Base-by-base conservation (phyloP, 2,329 filamentous ascomycete genomes). In the Chrysoporthe deuterocubensis region DNA sequence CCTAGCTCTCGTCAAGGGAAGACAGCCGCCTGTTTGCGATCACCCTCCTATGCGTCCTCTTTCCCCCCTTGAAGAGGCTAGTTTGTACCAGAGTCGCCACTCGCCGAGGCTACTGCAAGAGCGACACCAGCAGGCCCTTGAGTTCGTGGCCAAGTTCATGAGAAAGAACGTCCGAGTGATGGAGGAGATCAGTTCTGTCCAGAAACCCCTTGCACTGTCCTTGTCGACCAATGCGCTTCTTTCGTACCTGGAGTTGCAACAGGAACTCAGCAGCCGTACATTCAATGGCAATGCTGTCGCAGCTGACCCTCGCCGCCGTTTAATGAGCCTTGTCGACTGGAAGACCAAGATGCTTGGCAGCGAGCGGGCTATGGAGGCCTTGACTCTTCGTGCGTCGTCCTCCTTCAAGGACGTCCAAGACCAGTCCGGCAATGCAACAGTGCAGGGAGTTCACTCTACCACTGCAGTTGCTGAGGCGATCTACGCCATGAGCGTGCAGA, bases 81-180 rank as follows among this genome's bases (percentile, higher is more conserved):
- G 76, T 4, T 71, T 75, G 3, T 78, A 75, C 32, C 74, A 75
- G 8, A 76, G 76, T 8, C 65, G 79, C 4, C 76, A 76, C 42
- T 79, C 81, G 1, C 74, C 77, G 11, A 69, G 75, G 11, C 74
- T 78, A 42, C 76, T 79, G 1, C 58, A 69, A 0, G 76, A 81
- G 14, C 74, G 81, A 1, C 78, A 81, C 40, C 52, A 71, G 7
- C 77, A 80, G 34, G 79, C 84, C 52, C 84, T 89, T 71, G 79
- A 80, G 14, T 78, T 90, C 40, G 78, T 90, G 69, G 87, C 87
- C 75, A 82, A 85, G 63, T 89, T 88, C 73, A 83, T 84, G 64
- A 81, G 88, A 4, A 74, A 77, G 16, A 89, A 81, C 67, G 69
- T 72, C 1, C 72, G 79, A 7, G 74, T 78, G 37, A 63, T 69